Conservation (phyloP, 2,329 filamentous ascomycete species). For the Lachnellula cervina region DNA sequence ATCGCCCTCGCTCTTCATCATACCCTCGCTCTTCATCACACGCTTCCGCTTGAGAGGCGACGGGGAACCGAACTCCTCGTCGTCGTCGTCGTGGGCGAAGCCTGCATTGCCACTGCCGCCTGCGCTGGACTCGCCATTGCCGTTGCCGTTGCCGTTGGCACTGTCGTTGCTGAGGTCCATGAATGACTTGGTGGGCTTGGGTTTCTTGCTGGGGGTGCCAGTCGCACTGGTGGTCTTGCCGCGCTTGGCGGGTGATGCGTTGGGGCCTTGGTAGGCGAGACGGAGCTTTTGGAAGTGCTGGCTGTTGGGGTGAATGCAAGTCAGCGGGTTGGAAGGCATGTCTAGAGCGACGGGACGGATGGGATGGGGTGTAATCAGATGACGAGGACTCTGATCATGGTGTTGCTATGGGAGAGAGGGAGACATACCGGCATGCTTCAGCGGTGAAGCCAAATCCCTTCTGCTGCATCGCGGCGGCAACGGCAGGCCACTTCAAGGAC, state of each 20-base stretch:
- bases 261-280: conserved; percentile 1
- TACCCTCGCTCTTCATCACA: conserved; percentile 11
- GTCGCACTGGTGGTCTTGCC: background rate
- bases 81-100: conserved; percentile 6
- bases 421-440: conserved; percentile 30
- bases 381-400: too few relatives aligned
- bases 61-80: conserved; percentile 5
- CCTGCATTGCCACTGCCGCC: too few relatives aligned
- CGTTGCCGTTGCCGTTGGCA: background rate
- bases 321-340: background rate
- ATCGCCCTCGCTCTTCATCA: conserved; percentile 12
- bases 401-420: background rate
- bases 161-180: background rate
- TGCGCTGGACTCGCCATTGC: background rate
- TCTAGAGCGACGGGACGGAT: background rate
- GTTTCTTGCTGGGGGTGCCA: conserved; percentile 8
- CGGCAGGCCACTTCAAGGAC: conserved; percentile 21
- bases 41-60: conserved; percentile 15
- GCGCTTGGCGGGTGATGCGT: background rate
- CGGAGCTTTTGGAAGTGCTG: conserved; percentile 32
- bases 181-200: background rate
- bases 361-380: background rate
- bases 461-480: conserved; percentile 17
- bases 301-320: conserved; percentile 5
- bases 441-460: conserved; percentile 25